Evolutionary conservation across 345 rosid genomes (phyloP).

Genomic region (Cardamine occulta): DNA sequence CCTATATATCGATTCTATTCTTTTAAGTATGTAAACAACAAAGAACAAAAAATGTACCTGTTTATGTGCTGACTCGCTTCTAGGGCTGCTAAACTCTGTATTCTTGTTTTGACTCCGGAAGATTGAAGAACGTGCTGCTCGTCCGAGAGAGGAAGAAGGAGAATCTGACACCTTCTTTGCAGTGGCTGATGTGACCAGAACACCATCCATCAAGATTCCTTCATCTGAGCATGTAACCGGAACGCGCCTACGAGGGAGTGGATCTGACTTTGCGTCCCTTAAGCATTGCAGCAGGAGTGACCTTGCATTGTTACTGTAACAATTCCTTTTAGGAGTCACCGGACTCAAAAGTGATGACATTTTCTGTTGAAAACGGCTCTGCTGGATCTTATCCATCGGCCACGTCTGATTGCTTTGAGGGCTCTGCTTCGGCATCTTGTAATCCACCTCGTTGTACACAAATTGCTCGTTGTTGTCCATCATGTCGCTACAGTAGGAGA

Average conservation of each 20-base stretch:
- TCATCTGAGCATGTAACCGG: constrained; percentile 41
- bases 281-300: constrained; percentile 35
- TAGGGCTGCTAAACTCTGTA: constrained; percentile 27
- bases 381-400: constrained; percentile 37
- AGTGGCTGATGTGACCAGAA: constrained; percentile 49
- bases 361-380: constrained; percentile 20
- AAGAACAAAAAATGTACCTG: constrained; percentile 47
- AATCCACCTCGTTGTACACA: constrained; percentile 15
- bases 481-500: constrained; percentile 3
- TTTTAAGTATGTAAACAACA: neutral
- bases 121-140: constrained; percentile 11
- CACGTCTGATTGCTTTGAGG: constrained; percentile 33
- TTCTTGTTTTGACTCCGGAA: constrained; percentile 16
- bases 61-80: constrained; percentile 24
- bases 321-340: constrained; percentile 27
- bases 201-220: constrained; percentile 71
- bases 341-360: constrained; percentile 42
- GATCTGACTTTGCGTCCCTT: constrained; percentile 34
- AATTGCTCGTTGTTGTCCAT: constrained; percentile 33
- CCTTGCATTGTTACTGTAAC: constrained; percentile 13
- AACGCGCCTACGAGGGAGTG: constrained; percentile 29
- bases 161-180: constrained; percentile 28
- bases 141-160: constrained; percentile 15
- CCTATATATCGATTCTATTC: neutral
- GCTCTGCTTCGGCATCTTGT: constrained; percentile 27